These are phyloP conservation scores for Wickerhamomyces alni DNA, from an alignment of 805 yeast genomes.

Conservation along the genomic window DNA sequence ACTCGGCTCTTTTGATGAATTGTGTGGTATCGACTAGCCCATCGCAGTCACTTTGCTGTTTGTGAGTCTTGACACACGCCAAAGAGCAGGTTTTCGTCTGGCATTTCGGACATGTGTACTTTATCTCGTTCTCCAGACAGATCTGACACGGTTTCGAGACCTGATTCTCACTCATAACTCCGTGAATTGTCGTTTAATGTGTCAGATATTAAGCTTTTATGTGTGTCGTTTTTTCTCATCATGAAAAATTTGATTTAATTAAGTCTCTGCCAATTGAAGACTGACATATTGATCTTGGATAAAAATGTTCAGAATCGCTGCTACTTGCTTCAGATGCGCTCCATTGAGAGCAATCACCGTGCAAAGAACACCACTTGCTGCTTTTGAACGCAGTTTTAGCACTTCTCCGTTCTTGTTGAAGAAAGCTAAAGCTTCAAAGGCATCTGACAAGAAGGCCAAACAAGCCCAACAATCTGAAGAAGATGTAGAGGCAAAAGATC, in stretches of 20 bases:
- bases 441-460: slow-evolving; percentile 9
- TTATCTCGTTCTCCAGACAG: slow-evolving; percentile 37
- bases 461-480: slow-evolving; percentile 8
- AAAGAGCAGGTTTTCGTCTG: slow-evolving; percentile 59
- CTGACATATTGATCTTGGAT: too few species aligned
- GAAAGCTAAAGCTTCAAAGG: slow-evolving; percentile 13
- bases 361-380: slow-evolving; percentile 1
- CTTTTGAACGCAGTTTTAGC: slow-evolving; percentile 8
- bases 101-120: slow-evolving; percentile 84
- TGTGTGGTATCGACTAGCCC: slow-evolving; percentile 60
- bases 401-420: slow-evolving; percentile 6
- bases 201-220: too few species aligned
- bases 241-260: too few species aligned
- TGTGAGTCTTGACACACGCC: slow-evolving; percentile 67
- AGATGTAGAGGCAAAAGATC: slow-evolving; percentile 12
- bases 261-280: too few species aligned
- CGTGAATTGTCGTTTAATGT: too few species aligned
- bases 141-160: slow-evolving; percentile 33
- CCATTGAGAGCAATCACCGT: background rate
- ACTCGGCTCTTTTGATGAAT: slow-evolving; percentile 43
- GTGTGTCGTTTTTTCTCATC: too few species aligned
- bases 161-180: slow-evolving; percentile 1
- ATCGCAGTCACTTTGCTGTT: slow-evolving; percentile 52
- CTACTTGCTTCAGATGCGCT: background rate
- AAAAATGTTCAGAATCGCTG: background rate